Base-by-base conservation (phyloP, 331 rosid genomes). In the Spiraea crenata region DNA sequence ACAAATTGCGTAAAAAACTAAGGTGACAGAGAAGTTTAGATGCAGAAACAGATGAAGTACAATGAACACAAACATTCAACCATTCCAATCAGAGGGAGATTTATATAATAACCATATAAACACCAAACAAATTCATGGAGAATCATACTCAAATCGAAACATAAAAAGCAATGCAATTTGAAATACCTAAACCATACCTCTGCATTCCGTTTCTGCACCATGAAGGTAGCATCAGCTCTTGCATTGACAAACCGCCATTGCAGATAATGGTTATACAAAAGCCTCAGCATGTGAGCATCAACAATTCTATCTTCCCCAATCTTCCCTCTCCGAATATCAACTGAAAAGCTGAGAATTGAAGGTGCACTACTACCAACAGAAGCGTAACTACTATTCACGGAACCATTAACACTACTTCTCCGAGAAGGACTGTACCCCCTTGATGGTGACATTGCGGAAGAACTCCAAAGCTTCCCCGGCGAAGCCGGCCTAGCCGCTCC, bases 181-280 rank as follows among this genome's bases (percentile, higher is more conserved):
- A 38, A 54, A 55, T 63, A 69, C 20, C 44, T 40, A 19, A 76
- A 72, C 12, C 81, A 62, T 95, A 95, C 99, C 99, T 95, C 98
- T 39, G 96, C 93, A 82, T 80, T 84, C 68, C 80, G 84, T 72
- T 74, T 91, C 81, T 89, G 99, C 86, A 86, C 86, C 99, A 89
- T 85, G 78, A 83, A 91, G n/a, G 98, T 82, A 75, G 93, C 92
- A 82, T 95, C 98, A 20, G 96, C 88, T 82, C 98, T 86, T 13
- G 98, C 98, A 88, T 95, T 95, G 50, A 90, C 96, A 74, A 89
- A 89, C 81, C 96, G 92, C 99, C 98, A 95, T 71, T 95, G 99
- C 78, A 86, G 78, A 81, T 85, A 88, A 34, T 93, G 87, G 67
- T 95, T 95, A 80, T 95, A 89, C 62, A 89, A 87, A 86, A 95